These are phyloP conservation scores for Hemileccinum impolitum DNA, from an alignment of 768 basidiomycete species.

Conservation along the genomic window DNA sequence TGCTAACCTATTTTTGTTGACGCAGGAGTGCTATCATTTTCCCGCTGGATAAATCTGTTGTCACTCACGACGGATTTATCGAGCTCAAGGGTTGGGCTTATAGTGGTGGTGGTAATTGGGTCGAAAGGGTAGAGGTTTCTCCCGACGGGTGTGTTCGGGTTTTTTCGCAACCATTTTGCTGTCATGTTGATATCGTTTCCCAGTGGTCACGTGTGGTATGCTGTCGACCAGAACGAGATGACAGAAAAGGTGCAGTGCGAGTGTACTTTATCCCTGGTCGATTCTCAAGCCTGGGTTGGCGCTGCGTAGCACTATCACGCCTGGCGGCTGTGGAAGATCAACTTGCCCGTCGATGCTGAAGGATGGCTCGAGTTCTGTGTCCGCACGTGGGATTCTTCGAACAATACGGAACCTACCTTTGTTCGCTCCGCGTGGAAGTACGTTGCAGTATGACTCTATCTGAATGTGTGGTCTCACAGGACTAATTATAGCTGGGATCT, in stretches of 20 bases:
- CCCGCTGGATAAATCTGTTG: slow-evolving; percentile 37
- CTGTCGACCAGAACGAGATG: slow-evolving; percentile 13
- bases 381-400: slow-evolving; percentile 55
- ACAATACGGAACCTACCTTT: slow-evolving; percentile 55
- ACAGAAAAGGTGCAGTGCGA: slow-evolving; percentile 11
- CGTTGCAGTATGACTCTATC: slow-evolving; percentile 13
- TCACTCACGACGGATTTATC: slow-evolving; percentile 48
- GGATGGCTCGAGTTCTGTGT: slow-evolving; percentile 57
- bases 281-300: neutral
- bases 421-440: slow-evolving; percentile 56
- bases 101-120: slow-evolving; percentile 50
- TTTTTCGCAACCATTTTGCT: neutral
- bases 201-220: slow-evolving; percentile 17
- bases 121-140: slow-evolving; percentile 54
- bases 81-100: slow-evolving; percentile 44
- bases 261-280: slow-evolving; percentile 4
- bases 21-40: slow-evolving; percentile 14
- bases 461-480: neutral
- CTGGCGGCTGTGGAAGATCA: slow-evolving; percentile 52
- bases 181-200: neutral
- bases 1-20: neutral
- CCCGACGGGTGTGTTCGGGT: slow-evolving; percentile 5
- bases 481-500: slow-evolving; percentile 41
- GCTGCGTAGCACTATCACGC: slow-evolving; percentile 48
- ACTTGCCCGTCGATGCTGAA: slow-evolving; percentile 50